These are phyloP conservation scores for Pythium chondricola DNA, from an alignment of 352 stramenopile genomes.

Conservation along the genomic window DNA sequence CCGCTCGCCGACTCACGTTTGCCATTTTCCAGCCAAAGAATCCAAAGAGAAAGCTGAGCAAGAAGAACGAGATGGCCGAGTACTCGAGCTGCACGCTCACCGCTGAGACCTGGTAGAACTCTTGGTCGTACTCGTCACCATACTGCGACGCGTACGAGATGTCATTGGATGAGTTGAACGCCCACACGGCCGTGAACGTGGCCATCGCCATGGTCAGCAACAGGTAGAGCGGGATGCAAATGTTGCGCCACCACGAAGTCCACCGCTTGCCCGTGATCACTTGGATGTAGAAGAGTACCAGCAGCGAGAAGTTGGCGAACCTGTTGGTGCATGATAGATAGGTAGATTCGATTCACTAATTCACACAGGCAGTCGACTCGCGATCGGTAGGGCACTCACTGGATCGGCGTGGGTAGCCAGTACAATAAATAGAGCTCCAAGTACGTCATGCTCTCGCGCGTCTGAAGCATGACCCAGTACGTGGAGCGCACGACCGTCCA, in stretches of 20 bases:
- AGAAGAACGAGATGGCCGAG: constrained; percentile 73
- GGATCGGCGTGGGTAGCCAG: constrained; percentile 80
- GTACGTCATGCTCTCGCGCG: constrained; percentile 65
- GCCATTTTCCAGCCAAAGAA: constrained; percentile 86
- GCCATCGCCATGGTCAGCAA: constrained; percentile 77
- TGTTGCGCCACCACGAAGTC: constrained; percentile 61
- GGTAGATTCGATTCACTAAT: constrained; percentile 1
- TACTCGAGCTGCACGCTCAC: constrained; percentile 80
- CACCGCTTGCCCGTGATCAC: constrained; percentile 75
- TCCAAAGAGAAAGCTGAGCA: constrained; percentile 75
- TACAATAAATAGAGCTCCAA: constrained; percentile 83
- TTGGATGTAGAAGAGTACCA: constrained; percentile 87
- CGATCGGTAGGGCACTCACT: constrained; percentile 21
- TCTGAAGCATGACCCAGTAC: constrained; percentile 83
- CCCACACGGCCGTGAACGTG: constrained; percentile 82
- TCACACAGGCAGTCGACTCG: not conserved
- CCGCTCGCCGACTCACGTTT: constrained; percentile 32
- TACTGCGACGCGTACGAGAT: constrained; percentile 56
- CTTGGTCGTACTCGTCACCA: constrained; percentile 78
- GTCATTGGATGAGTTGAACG: constrained; percentile 81
- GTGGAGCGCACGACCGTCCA: constrained; percentile 75
- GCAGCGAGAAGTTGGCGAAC: constrained; percentile 85
- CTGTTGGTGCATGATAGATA: constrained; percentile 9
- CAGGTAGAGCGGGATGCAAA: constrained; percentile 82
- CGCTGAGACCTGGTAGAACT: constrained; percentile 73